Evolutionary conservation across 2,329 filamentous ascomycete genomes (phyloP).

Genomic region (Trichoderma sp.): DNA sequence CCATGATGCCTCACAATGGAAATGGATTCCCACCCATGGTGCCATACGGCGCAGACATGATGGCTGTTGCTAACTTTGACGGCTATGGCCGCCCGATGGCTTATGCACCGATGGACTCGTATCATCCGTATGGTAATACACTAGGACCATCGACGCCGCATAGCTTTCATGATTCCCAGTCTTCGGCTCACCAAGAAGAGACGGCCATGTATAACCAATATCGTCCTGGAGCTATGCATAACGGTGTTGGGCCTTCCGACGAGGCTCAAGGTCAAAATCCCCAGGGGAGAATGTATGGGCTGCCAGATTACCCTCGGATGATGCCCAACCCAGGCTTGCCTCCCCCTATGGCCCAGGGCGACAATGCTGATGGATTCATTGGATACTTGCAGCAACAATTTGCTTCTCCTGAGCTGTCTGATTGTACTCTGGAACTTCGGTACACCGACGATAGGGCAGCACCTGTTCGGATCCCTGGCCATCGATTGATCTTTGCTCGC

Average conservation of each 20-base stretch:
- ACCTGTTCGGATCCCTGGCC: slow-evolving; percentile 48
- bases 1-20: slow-evolving; percentile 30
- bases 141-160: slow-evolving; percentile 57
- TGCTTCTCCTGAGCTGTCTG: slow-evolving; percentile 34
- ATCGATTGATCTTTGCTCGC: slow-evolving; percentile 54
- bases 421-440: slow-evolving; percentile 47
- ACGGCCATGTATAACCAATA: slow-evolving; percentile 42
- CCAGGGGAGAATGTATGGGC: slow-evolving; percentile 32
- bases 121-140: slow-evolving; percentile 34
- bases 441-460: slow-evolving; percentile 40
- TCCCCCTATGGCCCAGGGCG: slow-evolving; percentile 29
- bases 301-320: slow-evolving; percentile 34
- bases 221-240: slow-evolving; percentile 39
- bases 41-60: slow-evolving; percentile 36
- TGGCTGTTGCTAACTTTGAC: slow-evolving; percentile 36
- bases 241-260: slow-evolving; percentile 33
- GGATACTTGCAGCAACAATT: slow-evolving; percentile 40
- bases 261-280: slow-evolving; percentile 31
- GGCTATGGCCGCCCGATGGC: slow-evolving; percentile 38
- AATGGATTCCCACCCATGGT: slow-evolving; percentile 40
- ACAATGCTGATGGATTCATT: slow-evolving; percentile 38
- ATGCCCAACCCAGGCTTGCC: slow-evolving; percentile 31
- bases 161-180: slow-evolving; percentile 61
- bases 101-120: slow-evolving; percentile 36
- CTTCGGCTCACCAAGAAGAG: slow-evolving; percentile 50